phyloP scores from a whole-genome alignment of 768 basidiomycete species.

The Ramaria sp. region DNA sequence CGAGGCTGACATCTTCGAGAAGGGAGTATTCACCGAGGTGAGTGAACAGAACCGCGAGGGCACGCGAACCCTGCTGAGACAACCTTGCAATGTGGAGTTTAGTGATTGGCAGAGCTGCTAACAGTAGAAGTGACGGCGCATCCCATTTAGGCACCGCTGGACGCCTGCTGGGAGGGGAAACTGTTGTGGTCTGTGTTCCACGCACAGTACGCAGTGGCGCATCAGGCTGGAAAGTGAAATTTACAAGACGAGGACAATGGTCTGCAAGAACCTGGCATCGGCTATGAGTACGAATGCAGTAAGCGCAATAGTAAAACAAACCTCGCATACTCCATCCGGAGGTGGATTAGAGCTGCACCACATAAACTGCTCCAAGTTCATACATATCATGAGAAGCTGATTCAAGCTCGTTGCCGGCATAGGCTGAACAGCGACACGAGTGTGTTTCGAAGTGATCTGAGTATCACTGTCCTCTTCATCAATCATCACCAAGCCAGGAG shows the following conservation, averaged over 20 bases:
- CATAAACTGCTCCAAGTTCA: constrained; percentile 20
- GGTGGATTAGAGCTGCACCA: constrained; percentile 25
- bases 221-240: constrained; percentile 17
- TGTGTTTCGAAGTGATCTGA: not conserved
- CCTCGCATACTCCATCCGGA: constrained; percentile 30
- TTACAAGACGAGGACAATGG: constrained; percentile 16
- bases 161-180: constrained; percentile 4
- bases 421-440: constrained; percentile 10
- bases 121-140: constrained; percentile 24
- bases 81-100: constrained; percentile 23
- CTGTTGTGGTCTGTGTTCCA: not conserved
- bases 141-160: constrained; percentile 22
- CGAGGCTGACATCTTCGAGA: constrained; percentile 22
- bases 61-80: constrained; percentile 24
- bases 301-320: constrained; percentile 12
- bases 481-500: constrained; percentile 9
- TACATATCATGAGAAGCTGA: constrained; percentile 11
- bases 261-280: constrained; percentile 16
- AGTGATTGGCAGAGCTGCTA: constrained; percentile 19
- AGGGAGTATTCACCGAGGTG: constrained; percentile 20
- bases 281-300: not conserved
- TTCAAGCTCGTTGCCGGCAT: constrained; percentile 10
- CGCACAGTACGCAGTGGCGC: constrained; percentile 2
- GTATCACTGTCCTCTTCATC: constrained; percentile 9
- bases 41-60: constrained; percentile 19